phyloP scores from a whole-genome alignment of 1,284 basidiomycete species.

The Trichosporon sp. region DNA sequence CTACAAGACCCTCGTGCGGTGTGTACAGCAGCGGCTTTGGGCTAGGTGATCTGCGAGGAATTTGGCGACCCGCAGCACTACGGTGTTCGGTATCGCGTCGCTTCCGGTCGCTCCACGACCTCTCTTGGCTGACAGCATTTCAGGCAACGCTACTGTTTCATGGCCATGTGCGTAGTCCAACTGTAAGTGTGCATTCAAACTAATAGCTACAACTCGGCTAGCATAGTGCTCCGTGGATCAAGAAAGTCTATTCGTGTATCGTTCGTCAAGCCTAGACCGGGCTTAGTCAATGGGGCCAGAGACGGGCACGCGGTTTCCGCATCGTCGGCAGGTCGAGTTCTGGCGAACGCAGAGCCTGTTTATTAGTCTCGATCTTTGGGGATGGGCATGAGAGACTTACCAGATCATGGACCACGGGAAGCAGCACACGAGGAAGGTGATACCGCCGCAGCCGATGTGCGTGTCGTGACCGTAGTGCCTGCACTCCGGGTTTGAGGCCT shows the following conservation, averaged over 20 bases:
- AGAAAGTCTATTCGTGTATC: no score
- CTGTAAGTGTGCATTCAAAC: no score
- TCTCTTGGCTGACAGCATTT: no score
- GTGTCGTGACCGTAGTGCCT: conserved; percentile 3
- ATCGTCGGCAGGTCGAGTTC: neutral
- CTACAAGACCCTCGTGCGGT: no score
- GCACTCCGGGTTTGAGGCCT: conserved; percentile 5
- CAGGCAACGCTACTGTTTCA: no score
- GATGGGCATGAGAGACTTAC: neutral
- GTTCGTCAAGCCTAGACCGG: no score
- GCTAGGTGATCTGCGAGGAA: no score
- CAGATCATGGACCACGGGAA: conserved; percentile 4
- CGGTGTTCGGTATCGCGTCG: neutral
- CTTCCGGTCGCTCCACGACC: neutral
- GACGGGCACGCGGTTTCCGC: neutral
- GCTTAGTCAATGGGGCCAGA: neutral
- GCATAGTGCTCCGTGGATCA: no score
- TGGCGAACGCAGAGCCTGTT: neutral
- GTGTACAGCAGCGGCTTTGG: no score
- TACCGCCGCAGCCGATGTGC: neutral
- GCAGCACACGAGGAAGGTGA: conserved; percentile 6
- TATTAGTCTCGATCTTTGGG: neutral
- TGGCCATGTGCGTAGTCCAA: no score
- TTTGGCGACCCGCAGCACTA: no score
- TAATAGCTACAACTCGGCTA: no score